phyloP scores from a whole-genome alignment of 1,284 basidiomycete genomes.

The Taiwanofungus camphoratus region DNA sequence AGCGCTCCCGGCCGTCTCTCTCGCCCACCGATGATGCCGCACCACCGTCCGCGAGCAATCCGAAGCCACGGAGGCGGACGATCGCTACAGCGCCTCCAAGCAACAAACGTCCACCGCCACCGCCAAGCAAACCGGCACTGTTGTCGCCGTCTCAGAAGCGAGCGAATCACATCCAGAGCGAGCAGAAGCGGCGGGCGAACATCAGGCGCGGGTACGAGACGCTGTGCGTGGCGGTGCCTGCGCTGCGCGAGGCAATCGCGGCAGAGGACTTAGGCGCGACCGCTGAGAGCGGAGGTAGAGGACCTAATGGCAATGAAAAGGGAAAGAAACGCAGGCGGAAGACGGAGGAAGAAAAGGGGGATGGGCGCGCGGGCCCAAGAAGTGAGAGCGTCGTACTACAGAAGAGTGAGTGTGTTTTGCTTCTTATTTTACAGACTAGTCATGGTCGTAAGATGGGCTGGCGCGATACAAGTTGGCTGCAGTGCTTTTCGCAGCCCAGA shows the following conservation, averaged over 20 bases:
- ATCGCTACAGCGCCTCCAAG: slow-evolving; percentile 4
- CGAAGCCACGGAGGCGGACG: slow-evolving; percentile 4
- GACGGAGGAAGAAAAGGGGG: slow-evolving; percentile 49
- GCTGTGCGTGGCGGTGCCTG: slow-evolving; percentile 75
- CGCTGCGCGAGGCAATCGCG: slow-evolving; percentile 69
- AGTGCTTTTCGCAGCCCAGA: neutral
- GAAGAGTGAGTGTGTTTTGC: slow-evolving; percentile 56
- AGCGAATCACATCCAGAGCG: slow-evolving; percentile 87
- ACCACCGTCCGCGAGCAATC: slow-evolving; percentile 8
- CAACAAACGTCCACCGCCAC: neutral
- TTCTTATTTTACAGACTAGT: slow-evolving; percentile 7
- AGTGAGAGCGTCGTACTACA: slow-evolving; percentile 82
- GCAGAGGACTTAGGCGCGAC: slow-evolving; percentile 43
- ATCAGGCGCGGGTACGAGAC: slow-evolving; percentile 85
- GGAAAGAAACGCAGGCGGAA: slow-evolving; percentile 25
- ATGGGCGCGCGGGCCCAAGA: slow-evolving; percentile 77
- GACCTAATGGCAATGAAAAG: slow-evolving; percentile 19
- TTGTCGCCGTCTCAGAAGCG: slow-evolving; percentile 73
- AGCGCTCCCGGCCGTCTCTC: slow-evolving; percentile 18
- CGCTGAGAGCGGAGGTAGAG: slow-evolving; percentile 8
- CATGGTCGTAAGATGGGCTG: no score
- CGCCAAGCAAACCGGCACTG: slow-evolving; percentile 26
- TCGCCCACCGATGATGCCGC: slow-evolving; percentile 10
- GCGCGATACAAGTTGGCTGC: no score
- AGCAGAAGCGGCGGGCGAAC: slow-evolving; percentile 88